phyloP scores from a whole-genome alignment of 2,329 filamentous ascomycete genomes.

The Pezicula neosporulosa region DNA sequence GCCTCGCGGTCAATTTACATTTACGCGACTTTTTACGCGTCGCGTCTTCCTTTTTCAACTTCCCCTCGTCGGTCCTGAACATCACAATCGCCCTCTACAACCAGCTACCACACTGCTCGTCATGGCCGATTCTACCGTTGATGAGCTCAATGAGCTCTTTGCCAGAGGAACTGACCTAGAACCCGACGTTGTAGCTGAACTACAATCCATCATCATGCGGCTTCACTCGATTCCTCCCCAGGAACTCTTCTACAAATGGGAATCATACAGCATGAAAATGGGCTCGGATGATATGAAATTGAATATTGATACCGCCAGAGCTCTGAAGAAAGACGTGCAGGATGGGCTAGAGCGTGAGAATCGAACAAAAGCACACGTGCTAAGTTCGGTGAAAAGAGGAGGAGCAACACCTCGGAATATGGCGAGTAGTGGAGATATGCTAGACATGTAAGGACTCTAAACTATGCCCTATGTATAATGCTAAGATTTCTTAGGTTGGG shows the following conservation, averaged over 20 bases:
- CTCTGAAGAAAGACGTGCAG: constrained; percentile 83
- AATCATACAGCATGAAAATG: constrained; percentile 96
- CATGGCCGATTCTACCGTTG: constrained; percentile 16
- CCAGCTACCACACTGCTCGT: background rate
- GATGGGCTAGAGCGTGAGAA: constrained; percentile 77
- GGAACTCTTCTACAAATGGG: constrained; percentile 98
- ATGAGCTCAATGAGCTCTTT: constrained; percentile 25
- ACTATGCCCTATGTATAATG: background rate
- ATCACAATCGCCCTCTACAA: background rate
- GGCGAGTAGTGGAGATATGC: constrained; percentile 62
- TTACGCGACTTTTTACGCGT: background rate
- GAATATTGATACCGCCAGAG: constrained; percentile 66
- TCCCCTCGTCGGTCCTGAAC: background rate
- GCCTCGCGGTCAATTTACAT: background rate
- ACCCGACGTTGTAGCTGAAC: constrained; percentile 73
- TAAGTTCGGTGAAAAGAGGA: constrained; percentile 60
- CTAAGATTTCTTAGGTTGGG: constrained; percentile 50
- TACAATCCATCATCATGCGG: constrained; percentile 84
- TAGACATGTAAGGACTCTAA: constrained; percentile 64
- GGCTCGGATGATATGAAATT: constrained; percentile 72
- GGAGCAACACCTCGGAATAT: constrained; percentile 60
- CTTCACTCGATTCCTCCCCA: constrained; percentile 78
- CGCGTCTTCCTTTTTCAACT: background rate
- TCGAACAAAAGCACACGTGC: constrained; percentile 61
- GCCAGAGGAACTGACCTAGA: constrained; percentile 45